These are phyloP conservation scores for Cercospora nicotianae DNA, from an alignment of 2,329 filamentous ascomycete genomes.

Conservation along the genomic window DNA sequence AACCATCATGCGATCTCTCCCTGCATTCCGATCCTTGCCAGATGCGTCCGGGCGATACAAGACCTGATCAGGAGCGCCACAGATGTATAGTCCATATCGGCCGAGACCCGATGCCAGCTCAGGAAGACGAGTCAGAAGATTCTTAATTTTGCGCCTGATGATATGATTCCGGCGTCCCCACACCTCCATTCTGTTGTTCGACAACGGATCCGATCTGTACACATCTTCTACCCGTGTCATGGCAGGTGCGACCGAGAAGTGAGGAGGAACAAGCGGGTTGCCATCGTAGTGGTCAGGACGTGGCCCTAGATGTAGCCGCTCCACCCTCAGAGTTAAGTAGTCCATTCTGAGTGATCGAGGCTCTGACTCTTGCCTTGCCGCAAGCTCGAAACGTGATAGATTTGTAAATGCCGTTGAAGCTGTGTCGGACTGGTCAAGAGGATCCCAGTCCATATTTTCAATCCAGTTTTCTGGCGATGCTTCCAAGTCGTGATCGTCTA, in stretches of 20 bases:
- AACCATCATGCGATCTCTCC: conserved; percentile 3
- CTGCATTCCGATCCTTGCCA: neutral
- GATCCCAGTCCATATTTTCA: neutral
- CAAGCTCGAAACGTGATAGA: neutral
- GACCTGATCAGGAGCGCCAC: neutral
- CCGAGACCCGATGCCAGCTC: neutral
- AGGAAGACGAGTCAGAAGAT: neutral
- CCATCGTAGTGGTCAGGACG: conserved; percentile 1
- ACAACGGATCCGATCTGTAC: neutral
- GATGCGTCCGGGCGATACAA: neutral
- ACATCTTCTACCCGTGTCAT: conserved; percentile 2
- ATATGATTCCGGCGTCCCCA: neutral
- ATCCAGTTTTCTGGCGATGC: neutral
- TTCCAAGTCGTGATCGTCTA: neutral
- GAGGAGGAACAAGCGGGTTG: neutral
- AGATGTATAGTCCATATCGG: conserved; percentile 5
- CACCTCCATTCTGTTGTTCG: neutral
- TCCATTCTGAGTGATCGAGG: neutral
- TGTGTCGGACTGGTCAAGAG: neutral
- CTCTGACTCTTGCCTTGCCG: neutral
- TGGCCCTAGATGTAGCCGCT: neutral
- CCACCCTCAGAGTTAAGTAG: neutral
- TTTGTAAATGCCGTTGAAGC: neutral
- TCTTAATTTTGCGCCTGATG: neutral
- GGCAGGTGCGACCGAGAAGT: neutral